A percentile compares a stretch with the other conserved stretches of the same genome.
Conservation (phyloP, 2,329 filamentous ascomycete species). For the Ilyonectria destructans region DNA sequence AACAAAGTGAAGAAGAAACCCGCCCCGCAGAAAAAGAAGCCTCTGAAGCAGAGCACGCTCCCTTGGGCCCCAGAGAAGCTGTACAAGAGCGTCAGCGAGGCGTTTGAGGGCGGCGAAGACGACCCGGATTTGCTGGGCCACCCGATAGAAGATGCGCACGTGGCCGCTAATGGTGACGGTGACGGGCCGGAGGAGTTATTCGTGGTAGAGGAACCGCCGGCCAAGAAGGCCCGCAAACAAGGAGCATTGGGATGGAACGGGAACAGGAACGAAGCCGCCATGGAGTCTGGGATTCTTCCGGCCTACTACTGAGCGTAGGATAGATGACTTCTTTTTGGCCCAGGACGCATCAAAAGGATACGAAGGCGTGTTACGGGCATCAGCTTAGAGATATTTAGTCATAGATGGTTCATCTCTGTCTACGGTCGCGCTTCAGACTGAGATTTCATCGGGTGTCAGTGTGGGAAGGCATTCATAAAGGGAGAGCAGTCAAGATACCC, state of each 20-base stretch:
- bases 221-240: slow-evolving; percentile 32
- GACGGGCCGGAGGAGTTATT: slow-evolving; percentile 48
- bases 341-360: neutral
- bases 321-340: slow-evolving; percentile 6
- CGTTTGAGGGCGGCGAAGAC: slow-evolving; percentile 46
- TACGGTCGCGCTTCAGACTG: neutral
- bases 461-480: neutral
- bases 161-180: slow-evolving; percentile 14
- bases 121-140: slow-evolving; percentile 13
- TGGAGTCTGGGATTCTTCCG: slow-evolving; percentile 25
- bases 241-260: slow-evolving; percentile 16
- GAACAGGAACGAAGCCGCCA: slow-evolving; percentile 11
- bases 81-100: slow-evolving; percentile 52
- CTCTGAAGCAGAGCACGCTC: slow-evolving; percentile 43
- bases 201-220: slow-evolving; percentile 49
- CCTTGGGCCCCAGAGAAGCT: slow-evolving; percentile 43
- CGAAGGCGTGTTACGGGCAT: slow-evolving; percentile 24
- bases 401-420: neutral
- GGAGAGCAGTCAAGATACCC: slow-evolving; percentile 44
- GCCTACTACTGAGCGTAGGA: slow-evolving; percentile 21
- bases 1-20: slow-evolving; percentile 48
- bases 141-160: neutral
- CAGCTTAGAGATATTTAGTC: neutral
- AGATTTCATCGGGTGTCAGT: neutral
- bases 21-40: slow-evolving; percentile 31